These are phyloP conservation scores for Clausena lansium DNA, from an alignment of 345 rosid genomes.

Conservation along the genomic window DNA sequence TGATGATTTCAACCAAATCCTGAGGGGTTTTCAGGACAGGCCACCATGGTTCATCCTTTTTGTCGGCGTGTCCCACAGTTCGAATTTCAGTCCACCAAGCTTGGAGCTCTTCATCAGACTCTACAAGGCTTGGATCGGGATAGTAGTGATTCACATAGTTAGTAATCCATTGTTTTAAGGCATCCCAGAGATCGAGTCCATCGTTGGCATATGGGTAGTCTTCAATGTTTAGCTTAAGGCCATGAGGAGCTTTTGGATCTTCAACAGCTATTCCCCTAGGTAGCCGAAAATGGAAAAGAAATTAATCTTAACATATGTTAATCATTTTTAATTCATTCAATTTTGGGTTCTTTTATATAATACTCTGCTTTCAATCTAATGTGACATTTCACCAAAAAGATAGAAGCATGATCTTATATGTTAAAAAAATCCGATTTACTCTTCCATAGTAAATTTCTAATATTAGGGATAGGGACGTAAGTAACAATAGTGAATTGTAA, in stretches of 20 bases:
- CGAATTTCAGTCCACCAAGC: conserved; percentile 46
- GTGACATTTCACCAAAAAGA: too few species aligned
- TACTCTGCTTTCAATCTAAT: too few species aligned
- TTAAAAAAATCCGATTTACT: too few species aligned
- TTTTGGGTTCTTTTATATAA: too few species aligned
- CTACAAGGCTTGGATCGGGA: conserved; percentile 7
- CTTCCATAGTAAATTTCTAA: too few species aligned
- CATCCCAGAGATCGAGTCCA: conserved; percentile 52
- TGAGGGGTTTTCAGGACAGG: conserved; percentile 27
- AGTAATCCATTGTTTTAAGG: conserved; percentile 42
- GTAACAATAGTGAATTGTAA: too few species aligned
- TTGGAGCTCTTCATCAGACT: conserved; percentile 49
- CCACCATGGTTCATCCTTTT: conserved; percentile 42
- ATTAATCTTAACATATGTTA: not conserved
- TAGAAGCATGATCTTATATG: too few species aligned
- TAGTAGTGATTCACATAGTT: conserved; percentile 22
- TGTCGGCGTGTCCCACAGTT: not conserved
- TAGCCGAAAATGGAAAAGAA: not conserved
- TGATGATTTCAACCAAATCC: not conserved
- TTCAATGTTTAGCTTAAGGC: conserved; percentile 45
- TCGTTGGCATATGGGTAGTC: conserved; percentile 66
- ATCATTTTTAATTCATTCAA: too few species aligned
- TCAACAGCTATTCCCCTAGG: conserved; percentile 54
- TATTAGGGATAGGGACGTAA: too few species aligned
- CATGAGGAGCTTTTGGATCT: conserved; percentile 48